Evolutionary conservation across 352 stramenopile species (phyloP).

Genomic region (Phytophthora tubulina): DNA sequence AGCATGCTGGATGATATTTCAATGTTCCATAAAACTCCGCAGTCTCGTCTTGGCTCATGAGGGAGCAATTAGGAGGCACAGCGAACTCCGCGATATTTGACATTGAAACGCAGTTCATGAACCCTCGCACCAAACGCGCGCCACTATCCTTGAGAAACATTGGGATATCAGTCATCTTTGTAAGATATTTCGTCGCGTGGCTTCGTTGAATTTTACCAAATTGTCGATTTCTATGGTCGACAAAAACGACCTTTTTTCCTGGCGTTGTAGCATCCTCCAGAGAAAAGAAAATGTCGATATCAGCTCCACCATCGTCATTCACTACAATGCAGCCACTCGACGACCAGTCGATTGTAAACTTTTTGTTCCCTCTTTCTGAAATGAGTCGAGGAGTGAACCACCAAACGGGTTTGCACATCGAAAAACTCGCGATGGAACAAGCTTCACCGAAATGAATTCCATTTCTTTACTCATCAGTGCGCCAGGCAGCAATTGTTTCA

Average conservation of each 20-base stretch:
- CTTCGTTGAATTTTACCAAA: conserved; percentile 22
- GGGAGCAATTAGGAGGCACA: too few species aligned
- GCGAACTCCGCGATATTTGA: conserved; percentile 1
- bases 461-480: conserved; percentile 15
- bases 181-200: conserved; percentile 11
- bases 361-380: neutral
- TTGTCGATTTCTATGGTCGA: conserved; percentile 19
- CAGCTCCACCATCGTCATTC: conserved; percentile 37
- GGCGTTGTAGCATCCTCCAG: conserved; percentile 33
- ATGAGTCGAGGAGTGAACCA: conserved; percentile 10
- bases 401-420: conserved; percentile 2
- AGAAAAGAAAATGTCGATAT: conserved; percentile 45
- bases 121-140: conserved; percentile 18
- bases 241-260: conserved; percentile 7
- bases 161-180: conserved; percentile 12
- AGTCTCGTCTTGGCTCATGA: conserved; percentile 34
- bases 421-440: conserved; percentile 18
- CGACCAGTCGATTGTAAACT: conserved; percentile 15
- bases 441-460: conserved; percentile 18
- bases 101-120: conserved; percentile 13
- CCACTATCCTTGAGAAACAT: conserved; percentile 4
- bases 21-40: conserved; percentile 42
- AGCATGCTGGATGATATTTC: conserved; percentile 45
- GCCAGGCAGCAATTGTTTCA: conserved; percentile 27
- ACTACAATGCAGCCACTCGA: conserved; percentile 40